Base-by-base conservation (phyloP, 352 stramenopile species). In the Globisporangium spinosum region DNA sequence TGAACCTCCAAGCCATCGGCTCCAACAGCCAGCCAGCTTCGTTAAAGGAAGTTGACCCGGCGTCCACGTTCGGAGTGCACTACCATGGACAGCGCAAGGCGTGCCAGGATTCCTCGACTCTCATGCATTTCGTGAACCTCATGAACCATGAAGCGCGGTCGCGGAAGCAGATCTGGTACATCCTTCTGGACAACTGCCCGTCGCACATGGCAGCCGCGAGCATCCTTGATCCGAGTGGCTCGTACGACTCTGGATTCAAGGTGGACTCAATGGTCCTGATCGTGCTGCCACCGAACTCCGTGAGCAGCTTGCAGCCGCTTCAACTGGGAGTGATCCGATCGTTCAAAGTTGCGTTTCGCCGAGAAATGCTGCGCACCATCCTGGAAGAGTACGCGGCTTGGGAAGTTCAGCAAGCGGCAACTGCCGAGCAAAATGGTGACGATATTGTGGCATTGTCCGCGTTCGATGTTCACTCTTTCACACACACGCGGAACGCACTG, bases 261-360 rank as follows among this genome's bases (percentile, higher is more conserved):
- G 89, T 90, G 43, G 82, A 93, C 43, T 79, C 75, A 5, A 73
- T 90, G 20, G 79, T 93, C 20, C 74, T 93, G 10, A 67, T 91
- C 4, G 80, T 93, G 51, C 66, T 90, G 27, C 83, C 85, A 34
- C 78, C 83, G 17, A 77, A 77, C 9, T 68, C 79, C 3, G 71
- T 69, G 2, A 61, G 45, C 1, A 74, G 81, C 20, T 62, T 64
- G 3, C 81, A 93, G n/a, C 83, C 85, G 0, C 64, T 93, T n/a
- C 76, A 84, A 34, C 80, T 91, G 34, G 83, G 80, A 9, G 70
- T 91, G 15, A 62, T 85, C 22, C 68, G 74, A 2, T 78, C 75
- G 6, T 89, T 91, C 64, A 91, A 91, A 70, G 67, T 82, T 32
- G 73, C 75, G 0, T 93, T 85, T 57, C 83, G 85, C 32, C 75